Base-by-base conservation (phyloP, 352 stramenopile species). In the Phytophthora quininea region DNA sequence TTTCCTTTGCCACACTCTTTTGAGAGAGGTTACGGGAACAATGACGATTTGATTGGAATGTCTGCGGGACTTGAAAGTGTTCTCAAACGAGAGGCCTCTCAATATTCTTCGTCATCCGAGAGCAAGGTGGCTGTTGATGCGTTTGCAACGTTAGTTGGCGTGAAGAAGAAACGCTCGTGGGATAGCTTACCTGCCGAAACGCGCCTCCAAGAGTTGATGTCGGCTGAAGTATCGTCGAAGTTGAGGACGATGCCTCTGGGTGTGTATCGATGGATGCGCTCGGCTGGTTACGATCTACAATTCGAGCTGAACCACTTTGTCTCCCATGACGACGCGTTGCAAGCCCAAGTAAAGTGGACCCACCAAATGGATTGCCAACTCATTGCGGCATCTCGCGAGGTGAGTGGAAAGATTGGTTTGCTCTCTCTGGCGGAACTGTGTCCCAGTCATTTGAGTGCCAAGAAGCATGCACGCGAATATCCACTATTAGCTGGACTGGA, bases 311-410 rank as follows among this genome's bases (percentile, higher is more conserved):
- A 73, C 43, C 78, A 91, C 58, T 90, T 80, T 30, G 42, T 55
- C 4, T 80, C 76, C 0, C 24, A 75, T 15, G 77, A 90, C 33
- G 66, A 58, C 32, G 83, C 84, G 6, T 54, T 82, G 14, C 58
- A 72, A 32, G 72, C 80, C 12, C 82, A 92, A 64, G 55, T 49
- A 11, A 88, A 89, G 64, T 93, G 86, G 86, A 90, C 82, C 14
- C 70, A 88, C 53, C 69, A 76, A 24, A 93, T 93, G 86, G 86
- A 93, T 66, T 80, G 77, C 29, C 83, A 92, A 56, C 62, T 94
- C 32, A 82, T 94, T 47, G 59, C 69, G 12, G 58, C 87, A 30
- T 76, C 68, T 32, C 73, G 71, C 24, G 58, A 76, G 24, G 40
- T 87, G 15, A 86, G 84, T 37, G 67, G 74, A 14, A 74, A 58